These are phyloP conservation scores for Astragalus membranaceus DNA, from an alignment of 306 rosid genomes.

Conservation along the genomic window DNA sequence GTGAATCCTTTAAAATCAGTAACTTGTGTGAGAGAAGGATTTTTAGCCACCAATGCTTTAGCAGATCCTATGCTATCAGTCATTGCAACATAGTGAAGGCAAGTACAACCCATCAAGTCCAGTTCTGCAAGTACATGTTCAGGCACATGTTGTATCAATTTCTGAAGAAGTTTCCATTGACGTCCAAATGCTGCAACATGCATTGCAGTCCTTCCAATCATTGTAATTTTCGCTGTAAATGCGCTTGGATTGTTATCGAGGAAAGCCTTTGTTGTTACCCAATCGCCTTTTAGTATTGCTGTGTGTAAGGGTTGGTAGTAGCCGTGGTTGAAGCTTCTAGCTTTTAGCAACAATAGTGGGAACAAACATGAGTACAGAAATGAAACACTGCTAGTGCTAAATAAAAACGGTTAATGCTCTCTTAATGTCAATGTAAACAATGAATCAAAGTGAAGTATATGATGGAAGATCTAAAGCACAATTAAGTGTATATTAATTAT, in stretches of 20 bases:
- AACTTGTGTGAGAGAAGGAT: constrained; percentile 29
- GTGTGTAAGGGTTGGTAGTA: constrained; percentile 39
- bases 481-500: too few relatives aligned
- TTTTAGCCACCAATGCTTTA: constrained; percentile 31
- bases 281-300: constrained; percentile 42
- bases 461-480: too few relatives aligned
- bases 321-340: constrained; percentile 31
- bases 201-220: constrained; percentile 22
- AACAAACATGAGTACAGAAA: neutral
- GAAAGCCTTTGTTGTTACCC: constrained; percentile 35
- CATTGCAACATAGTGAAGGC: constrained; percentile 44
- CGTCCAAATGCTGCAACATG: constrained; percentile 41
- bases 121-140: neutral
- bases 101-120: constrained; percentile 40
- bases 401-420: too few relatives aligned
- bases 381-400: too few relatives aligned
- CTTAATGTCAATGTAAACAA: neutral
- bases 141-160: constrained; percentile 28
- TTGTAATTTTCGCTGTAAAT: constrained; percentile 29
- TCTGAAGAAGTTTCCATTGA: constrained; percentile 39
- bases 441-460: too few relatives aligned
- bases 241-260: constrained; percentile 33
- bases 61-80: constrained; percentile 33
- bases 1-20: constrained; percentile 28
- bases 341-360: constrained; percentile 14